A percentile compares a stretch with the other conserved stretches of the same genome.
Evolutionary conservation across 805 yeast species (phyloP).

Genomic region (Wilhelminamyces savonicus): DNA sequence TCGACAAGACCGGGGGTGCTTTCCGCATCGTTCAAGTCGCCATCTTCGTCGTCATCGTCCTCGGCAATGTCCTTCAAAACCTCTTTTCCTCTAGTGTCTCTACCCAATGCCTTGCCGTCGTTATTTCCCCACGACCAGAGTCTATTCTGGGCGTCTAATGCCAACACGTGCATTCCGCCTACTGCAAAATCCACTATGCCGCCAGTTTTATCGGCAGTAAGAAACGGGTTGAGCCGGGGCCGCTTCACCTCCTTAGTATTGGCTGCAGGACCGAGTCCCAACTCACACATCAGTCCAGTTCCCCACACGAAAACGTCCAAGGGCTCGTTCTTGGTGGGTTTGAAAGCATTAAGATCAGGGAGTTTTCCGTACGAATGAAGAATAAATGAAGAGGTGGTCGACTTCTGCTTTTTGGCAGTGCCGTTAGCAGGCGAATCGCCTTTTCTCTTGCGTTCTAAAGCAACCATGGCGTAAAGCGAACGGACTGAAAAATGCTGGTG

Average conservation of each 20-base stretch:
- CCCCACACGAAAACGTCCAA: constrained; percentile 92
- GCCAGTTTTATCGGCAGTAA: constrained; percentile 42
- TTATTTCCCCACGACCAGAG: constrained; percentile 99
- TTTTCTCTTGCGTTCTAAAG: constrained; percentile 31
- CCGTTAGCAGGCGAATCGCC: constrained; percentile 12
- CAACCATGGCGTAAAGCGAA: too few relatives aligned
- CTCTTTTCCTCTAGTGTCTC: constrained; percentile 65
- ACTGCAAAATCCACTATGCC: constrained; percentile 80
- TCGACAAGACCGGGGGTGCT: constrained; percentile 82
- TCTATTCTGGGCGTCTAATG: constrained; percentile 65
- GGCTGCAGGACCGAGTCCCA: constrained; percentile 95
- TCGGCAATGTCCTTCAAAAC: constrained; percentile 54
- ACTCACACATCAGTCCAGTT: constrained; percentile 93
- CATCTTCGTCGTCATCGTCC: constrained; percentile 58
- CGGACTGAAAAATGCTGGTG: too few relatives aligned
- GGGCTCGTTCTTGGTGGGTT: constrained; percentile 34
- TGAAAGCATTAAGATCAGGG: constrained; percentile 39
- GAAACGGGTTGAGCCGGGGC: constrained; percentile 82
- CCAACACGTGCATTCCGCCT: constrained; percentile 94
- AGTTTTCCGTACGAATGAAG: constrained; percentile 44
- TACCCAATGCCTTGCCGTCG: constrained; percentile 86
- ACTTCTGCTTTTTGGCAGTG: constrained; percentile 16
- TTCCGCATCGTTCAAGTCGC: constrained; percentile 82
- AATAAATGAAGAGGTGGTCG: constrained; percentile 34
- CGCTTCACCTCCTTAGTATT: constrained; percentile 90